A percentile compares a stretch with the other conserved stretches of the same genome.
Evolutionary conservation across 2,329 filamentous ascomycete genomes (phyloP).

Genomic region (Remersonia thermophila): DNA sequence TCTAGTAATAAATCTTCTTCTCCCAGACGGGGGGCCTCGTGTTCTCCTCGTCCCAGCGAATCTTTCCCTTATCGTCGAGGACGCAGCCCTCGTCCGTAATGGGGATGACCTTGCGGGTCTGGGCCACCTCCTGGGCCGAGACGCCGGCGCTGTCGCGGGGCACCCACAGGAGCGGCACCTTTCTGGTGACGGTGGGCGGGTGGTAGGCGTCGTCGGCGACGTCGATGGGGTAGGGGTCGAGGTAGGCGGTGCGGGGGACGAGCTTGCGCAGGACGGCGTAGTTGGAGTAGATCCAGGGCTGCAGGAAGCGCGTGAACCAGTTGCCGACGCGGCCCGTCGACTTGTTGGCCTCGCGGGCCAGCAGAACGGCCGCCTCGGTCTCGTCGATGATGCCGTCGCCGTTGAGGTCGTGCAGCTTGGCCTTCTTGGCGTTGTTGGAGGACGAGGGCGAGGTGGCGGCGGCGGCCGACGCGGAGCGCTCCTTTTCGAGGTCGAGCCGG

Average conservation of each 20-base stretch:
- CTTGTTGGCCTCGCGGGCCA: constrained; percentile 22
- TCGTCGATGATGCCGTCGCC: constrained; percentile 14
- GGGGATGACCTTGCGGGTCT: constrained; percentile 57
- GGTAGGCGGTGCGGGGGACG: constrained; percentile 43
- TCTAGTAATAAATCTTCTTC: constrained; percentile 26
- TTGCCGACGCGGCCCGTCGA: constrained; percentile 39
- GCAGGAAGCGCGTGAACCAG: constrained; percentile 55
- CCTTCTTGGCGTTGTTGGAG: constrained; percentile 5
- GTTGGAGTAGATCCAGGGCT: constrained; percentile 64
- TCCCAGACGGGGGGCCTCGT: constrained; percentile 25
- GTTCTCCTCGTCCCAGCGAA: constrained; percentile 24
- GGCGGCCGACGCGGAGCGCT: no score
- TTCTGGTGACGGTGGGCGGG: constrained; percentile 54
- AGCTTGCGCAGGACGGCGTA: constrained; percentile 59
- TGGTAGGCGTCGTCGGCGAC: constrained; percentile 58
- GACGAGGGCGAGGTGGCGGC: constrained; percentile 6
- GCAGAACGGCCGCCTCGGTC: constrained; percentile 9
- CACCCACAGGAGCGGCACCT: constrained; percentile 69
- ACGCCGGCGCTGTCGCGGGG: constrained; percentile 64
- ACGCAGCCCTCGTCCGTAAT: constrained; percentile 70
- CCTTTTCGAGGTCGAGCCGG: constrained; percentile 14
- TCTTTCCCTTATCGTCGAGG: constrained; percentile 54
- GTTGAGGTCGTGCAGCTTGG: constrained; percentile 6
- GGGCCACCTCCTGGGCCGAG: constrained; percentile 62
- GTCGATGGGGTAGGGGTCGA: constrained; percentile 48